Evolutionary conservation across 2,329 filamentous ascomycete genomes (phyloP).

Genomic region (Bertia moriformis): DNA sequence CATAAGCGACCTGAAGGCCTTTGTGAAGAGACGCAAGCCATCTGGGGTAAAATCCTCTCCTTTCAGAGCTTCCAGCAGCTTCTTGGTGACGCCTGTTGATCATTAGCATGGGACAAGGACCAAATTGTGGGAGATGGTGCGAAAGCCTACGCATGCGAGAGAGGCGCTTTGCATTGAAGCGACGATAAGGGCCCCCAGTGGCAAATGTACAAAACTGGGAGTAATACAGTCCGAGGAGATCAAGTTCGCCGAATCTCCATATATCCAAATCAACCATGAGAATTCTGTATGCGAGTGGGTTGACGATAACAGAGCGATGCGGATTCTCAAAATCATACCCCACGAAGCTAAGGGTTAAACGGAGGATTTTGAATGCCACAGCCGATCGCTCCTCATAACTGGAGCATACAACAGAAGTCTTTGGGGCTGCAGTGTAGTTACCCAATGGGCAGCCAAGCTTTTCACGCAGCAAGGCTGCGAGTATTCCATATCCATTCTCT

Average conservation of each 20-base stretch:
- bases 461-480: slow-evolving; percentile 69
- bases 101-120: slow-evolving; percentile 6
- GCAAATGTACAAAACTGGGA: slow-evolving; percentile 81
- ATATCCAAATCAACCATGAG: slow-evolving; percentile 85
- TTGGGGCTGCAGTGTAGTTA: slow-evolving; percentile 13
- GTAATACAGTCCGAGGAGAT: slow-evolving; percentile 81
- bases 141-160: slow-evolving; percentile 70
- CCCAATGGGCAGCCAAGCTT: slow-evolving; percentile 55
- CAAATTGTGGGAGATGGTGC: neutral
- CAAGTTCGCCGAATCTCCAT: slow-evolving; percentile 66
- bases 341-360: slow-evolving; percentile 69
- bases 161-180: slow-evolving; percentile 79
- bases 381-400: slow-evolving; percentile 36
- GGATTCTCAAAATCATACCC: slow-evolving; percentile 73
- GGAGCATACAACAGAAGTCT: slow-evolving; percentile 24
- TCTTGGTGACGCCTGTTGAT: slow-evolving; percentile 71
- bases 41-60: slow-evolving; percentile 62
- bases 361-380: slow-evolving; percentile 51
- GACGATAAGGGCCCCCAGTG: slow-evolving; percentile 76
- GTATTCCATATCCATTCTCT: slow-evolving; percentile 80
- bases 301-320: slow-evolving; percentile 82
- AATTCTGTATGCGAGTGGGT: slow-evolving; percentile 84
- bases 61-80: slow-evolving; percentile 79
- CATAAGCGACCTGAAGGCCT: slow-evolving; percentile 66
- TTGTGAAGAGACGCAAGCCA: slow-evolving; percentile 62